Percentiles rank a stretch among this genome's conserved stretches.
Evolutionary conservation across 169 alveolate genomes (phyloP).

Genomic region (Pseudocohnilembus persalinus): DNA sequence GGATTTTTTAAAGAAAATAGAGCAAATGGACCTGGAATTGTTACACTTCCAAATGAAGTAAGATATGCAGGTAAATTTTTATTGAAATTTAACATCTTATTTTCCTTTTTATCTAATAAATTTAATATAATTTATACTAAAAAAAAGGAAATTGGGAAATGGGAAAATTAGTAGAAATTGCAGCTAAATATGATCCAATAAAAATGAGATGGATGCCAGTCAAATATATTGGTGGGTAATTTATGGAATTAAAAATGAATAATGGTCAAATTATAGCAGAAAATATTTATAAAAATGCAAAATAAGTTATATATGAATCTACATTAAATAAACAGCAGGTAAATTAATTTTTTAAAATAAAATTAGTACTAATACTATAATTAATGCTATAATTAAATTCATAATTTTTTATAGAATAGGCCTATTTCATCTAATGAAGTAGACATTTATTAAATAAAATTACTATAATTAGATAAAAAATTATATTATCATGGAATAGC

Average conservation of each 20-base stretch:
- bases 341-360: too few relatives aligned
- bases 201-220: background rate
- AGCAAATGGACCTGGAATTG: slow-evolving; percentile 15
- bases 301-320: background rate
- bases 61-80: slow-evolving; percentile 1
- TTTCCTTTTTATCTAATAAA: too few relatives aligned
- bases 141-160: background rate
- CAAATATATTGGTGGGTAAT: background rate
- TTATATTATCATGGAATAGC: slow-evolving; percentile 19
- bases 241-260: too few relatives aligned
- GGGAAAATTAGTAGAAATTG: background rate
- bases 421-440: background rate
- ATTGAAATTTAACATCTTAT: too few relatives aligned
- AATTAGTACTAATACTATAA: too few relatives aligned
- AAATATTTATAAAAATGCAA: background rate
- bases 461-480: slow-evolving; percentile 6
- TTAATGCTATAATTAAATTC: background rate
- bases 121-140: background rate
- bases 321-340: background rate
- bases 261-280: background rate
- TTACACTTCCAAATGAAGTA: slow-evolving; percentile 1
- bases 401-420: background rate
- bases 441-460: slow-evolving; percentile 2
- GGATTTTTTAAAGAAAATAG: slow-evolving; percentile 17
- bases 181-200: background rate